Percentiles rank a stretch among this genome's conserved stretches.
Evolutionary conservation across 2,329 filamentous ascomycete species (phyloP).

Genomic region (Aureobasidium sp.): DNA sequence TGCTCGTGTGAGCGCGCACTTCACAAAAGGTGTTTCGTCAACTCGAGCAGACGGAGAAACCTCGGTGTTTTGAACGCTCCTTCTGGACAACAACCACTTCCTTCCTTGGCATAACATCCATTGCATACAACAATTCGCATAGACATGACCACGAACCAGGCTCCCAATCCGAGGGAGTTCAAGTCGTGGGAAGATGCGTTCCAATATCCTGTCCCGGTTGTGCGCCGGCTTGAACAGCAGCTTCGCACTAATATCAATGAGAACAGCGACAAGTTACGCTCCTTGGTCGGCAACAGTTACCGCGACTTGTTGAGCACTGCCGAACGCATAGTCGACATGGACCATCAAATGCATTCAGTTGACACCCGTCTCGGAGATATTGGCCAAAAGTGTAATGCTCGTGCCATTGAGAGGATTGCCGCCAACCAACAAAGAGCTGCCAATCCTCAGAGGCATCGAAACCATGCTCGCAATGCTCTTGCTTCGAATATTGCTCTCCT

Average conservation of each 20-base stretch:
- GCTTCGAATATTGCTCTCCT: conserved; percentile 47
- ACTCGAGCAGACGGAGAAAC: background rate
- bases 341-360: conserved; percentile 62
- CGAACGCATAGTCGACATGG: conserved; percentile 89
- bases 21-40: background rate
- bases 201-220: conserved; percentile 53
- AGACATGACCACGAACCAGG: conserved; percentile 34
- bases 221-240: conserved; percentile 55
- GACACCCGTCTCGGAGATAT: conserved; percentile 64
- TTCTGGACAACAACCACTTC: conserved; percentile 9
- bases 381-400: conserved; percentile 67
- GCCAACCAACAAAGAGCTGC: conserved; percentile 24
- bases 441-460: conserved; percentile 11
- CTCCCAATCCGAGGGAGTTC: conserved; percentile 47
- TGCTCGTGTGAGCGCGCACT: background rate
- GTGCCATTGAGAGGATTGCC: conserved; percentile 58
- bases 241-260: conserved; percentile 52
- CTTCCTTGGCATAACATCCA: background rate
- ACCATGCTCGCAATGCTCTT: conserved; percentile 26
- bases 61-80: background rate
- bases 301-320: conserved; percentile 85
- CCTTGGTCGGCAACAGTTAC: conserved; percentile 62
- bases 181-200: conserved; percentile 60
- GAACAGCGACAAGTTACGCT: conserved; percentile 57
- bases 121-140: conserved; percentile 23